These are phyloP conservation scores for Cladophialophora carrionii DNA, from an alignment of 2,329 filamentous ascomycete genomes.

Conservation along the genomic window DNA sequence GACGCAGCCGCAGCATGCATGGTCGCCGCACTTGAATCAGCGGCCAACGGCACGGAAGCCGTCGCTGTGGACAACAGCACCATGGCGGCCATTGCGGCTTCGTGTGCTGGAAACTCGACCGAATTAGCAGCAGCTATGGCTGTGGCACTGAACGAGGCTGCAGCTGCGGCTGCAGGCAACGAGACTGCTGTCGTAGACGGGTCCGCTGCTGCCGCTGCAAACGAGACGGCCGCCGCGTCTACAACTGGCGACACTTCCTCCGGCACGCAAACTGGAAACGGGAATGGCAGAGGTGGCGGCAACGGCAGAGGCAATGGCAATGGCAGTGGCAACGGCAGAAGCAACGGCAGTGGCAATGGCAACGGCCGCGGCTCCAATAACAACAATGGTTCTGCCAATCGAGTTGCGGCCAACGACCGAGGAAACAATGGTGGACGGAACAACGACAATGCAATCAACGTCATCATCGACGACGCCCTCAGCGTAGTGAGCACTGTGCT, in stretches of 20 bases:
- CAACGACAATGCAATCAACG: constrained; percentile 11
- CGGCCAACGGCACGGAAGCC: constrained; percentile 19
- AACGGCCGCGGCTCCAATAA: constrained; percentile 2
- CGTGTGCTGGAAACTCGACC: constrained; percentile 15
- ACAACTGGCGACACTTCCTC: neutral
- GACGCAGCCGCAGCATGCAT: constrained; percentile 14
- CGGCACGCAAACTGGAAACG: neutral
- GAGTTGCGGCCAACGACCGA: neutral
- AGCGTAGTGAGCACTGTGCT: constrained; percentile 15
- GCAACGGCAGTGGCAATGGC: constrained; percentile 1
- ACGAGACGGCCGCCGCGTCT: neutral
- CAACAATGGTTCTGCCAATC: neutral
- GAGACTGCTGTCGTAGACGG: neutral
- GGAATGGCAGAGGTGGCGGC: neutral
- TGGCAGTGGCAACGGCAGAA: no score
- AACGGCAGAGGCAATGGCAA: neutral
- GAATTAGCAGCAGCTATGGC: constrained; percentile 17
- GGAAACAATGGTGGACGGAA: neutral
- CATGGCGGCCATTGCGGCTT: constrained; percentile 12
- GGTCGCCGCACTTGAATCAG: constrained; percentile 16
- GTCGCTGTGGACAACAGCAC: constrained; percentile 14
- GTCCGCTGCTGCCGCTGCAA: neutral
- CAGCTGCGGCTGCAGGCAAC: neutral
- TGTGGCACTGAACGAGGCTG: constrained; percentile 11
- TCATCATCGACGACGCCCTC: constrained; percentile 17